Evolutionary conservation across 2,329 filamentous ascomycete species (phyloP), one percentile per base, ranked within the genome.

Genomic region (Penicillium sp.): DNA sequence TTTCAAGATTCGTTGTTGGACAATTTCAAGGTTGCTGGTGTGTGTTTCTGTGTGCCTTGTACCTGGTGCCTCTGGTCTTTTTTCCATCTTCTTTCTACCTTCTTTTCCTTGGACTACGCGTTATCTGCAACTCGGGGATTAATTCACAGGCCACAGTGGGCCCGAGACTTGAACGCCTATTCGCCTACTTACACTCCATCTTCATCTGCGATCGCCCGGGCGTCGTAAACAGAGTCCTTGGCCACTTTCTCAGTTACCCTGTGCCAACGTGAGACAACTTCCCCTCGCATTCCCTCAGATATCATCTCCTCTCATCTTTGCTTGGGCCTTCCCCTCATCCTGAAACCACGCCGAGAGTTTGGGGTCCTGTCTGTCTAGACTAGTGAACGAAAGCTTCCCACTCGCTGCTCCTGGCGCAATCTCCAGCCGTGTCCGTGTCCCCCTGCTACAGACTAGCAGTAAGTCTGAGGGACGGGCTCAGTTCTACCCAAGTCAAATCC

Each of bases 351-450:
- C 56, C 54, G 50, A 60, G 60, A 58, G 54, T 51, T 56, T 42
- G 44, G 51, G 51, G 23, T 10, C 44, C 52, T 43, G 52, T 59
- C 45, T 36, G 42, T 57, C 45, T 1, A 38, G 57, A 43, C 55
- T 58, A 59, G 55, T 51, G 44, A 39, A 57, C 42, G 54, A 23
- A 52, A 34, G 23, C 42, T 48, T 58, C 50, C 54, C 55, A 56
- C 53, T 52, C 45, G 45, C 48, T 48, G 47, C 61, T 65, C 60
- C 65, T 66, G 59, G 58, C 61, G 62, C 63, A 68, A 67, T 69
- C 61, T 66, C 63, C 56, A 49, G 42, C 49, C 53, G 46, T 56
- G 46, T 56, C 42, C 18, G 18, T 52, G 49, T 53, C 53, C 42
- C 50, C 54, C 53, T 43, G 42, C 50, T 21, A 59, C 52, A 47